Evolutionary conservation across 2,329 filamentous ascomycete genomes (phyloP), one percentile per base, ranked within the genome.

Genomic region (Blastomyces percursus): DNA sequence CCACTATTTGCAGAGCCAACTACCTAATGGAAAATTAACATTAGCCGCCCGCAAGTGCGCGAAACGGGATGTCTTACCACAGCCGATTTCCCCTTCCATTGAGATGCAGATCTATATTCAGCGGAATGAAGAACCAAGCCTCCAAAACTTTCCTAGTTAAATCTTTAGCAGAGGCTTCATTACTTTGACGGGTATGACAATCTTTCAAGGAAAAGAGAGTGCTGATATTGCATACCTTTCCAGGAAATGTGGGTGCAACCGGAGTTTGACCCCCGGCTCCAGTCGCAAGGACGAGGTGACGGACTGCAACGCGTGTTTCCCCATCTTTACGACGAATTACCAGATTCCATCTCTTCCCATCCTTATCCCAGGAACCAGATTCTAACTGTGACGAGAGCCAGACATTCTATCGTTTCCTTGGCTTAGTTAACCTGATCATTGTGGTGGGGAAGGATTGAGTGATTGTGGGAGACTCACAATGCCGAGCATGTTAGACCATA

Each of bases 1-100:
- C 75, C 78, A 0, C 78, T 80, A 65, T 81, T 81, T 59, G 76
- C 80, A 21, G 75, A 76, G 32, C 80, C 79, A 19, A 82, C 70
- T 0, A 82, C 51, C 51, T 54, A 35, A 1, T 3, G 30, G 9
- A 54, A 8, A 35, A 54, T 35, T 19, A 35, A 35, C 4, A 8
- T 54, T n/a, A 35, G 27, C 27, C 3, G 8, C 8, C 16, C n/a
- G 14, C 12, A n/a, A 9, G 30, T 27, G 5, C 7, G 30, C 32
- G n/a, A 35, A 54, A 32, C 27, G 27, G 24, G n/a, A 8, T 11
- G 27, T 19, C 51, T 19, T 35, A 54, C 75, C 40, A 81, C 67
- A 5, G 75, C 79, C 40, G 72, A 72, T 61, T 80, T 79, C 35
- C 77, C 76, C 24, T 70, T 70, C 68, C 71, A 77, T 4, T 61